phyloP scores from a whole-genome alignment of 73 alveolate species.

The Paramecium sonneborni region DNA sequence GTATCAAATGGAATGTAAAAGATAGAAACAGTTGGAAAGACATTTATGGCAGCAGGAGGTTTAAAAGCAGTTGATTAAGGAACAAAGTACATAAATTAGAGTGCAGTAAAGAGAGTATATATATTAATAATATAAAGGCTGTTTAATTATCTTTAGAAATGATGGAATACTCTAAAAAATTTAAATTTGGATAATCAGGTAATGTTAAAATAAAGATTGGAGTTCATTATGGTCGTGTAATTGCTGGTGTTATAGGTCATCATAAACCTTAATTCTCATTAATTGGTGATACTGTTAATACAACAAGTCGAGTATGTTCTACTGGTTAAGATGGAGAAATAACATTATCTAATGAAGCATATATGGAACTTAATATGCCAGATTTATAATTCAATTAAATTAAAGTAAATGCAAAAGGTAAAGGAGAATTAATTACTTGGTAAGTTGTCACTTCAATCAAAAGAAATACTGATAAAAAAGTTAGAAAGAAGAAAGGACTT shows the following conservation, averaged over 20 bases:
- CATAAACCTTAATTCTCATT: conserved; percentile 96
- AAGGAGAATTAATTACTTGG: conserved; percentile 67
- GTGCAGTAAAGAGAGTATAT: conserved; percentile 61
- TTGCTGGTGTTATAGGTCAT: conserved; percentile 97
- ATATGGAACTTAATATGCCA: conserved; percentile 55
- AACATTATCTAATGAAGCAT: conserved; percentile 52
- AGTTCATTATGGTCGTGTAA: conserved; percentile 94
- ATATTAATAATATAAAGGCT: neutral
- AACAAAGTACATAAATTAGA: neutral
- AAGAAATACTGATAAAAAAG: neutral
- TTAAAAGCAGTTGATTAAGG: conserved; percentile 73
- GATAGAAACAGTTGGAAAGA: conserved; percentile 90
- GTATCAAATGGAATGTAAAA: conserved; percentile 62
- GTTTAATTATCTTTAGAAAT: conserved; percentile 53
- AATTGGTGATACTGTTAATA: conserved; percentile 97
- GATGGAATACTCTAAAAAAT: conserved; percentile 52
- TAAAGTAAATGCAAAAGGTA: conserved; percentile 66
- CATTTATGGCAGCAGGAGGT: conserved; percentile 94
- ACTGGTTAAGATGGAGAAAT: conserved; percentile 67
- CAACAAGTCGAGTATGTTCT: conserved; percentile 94
- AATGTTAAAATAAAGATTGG: conserved; percentile 88
- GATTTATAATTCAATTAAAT: conserved; percentile 20
- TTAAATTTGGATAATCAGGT: conserved; percentile 54
- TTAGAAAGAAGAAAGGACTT: conserved; percentile 21
- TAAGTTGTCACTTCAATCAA: neutral